These are phyloP conservation scores for Polytrichum formosum DNA, from an alignment of 225 moss, liverwort and hornwort species.

Conservation along the genomic window DNA sequence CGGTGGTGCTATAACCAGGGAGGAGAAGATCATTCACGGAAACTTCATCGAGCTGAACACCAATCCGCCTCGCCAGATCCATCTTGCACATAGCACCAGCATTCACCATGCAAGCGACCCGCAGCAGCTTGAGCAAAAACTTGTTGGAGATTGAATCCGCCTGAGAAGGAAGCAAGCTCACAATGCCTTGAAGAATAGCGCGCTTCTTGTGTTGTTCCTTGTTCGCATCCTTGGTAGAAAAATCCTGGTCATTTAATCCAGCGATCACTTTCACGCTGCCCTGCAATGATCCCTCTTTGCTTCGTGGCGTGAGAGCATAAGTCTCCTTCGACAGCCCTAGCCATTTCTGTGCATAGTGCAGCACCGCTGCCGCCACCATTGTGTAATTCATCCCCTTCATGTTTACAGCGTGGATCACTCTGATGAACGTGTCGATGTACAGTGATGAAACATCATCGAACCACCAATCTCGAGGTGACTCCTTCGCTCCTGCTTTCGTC, in stretches of 20 bases:
- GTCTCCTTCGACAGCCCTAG: constrained; percentile 16
- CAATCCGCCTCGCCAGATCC: constrained; percentile 70
- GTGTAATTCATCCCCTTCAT: constrained; percentile 31
- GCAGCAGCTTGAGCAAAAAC: constrained; percentile 69
- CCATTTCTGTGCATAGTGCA: constrained; percentile 45
- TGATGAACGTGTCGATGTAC: constrained; percentile 33
- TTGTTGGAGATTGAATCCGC: constrained; percentile 57
- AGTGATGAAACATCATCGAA: constrained; percentile 38
- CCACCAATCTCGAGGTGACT: constrained; percentile 42
- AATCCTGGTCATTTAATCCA: constrained; percentile 28
- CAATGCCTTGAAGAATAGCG: constrained; percentile 39
- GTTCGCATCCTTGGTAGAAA: constrained; percentile 22
- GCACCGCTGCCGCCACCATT: constrained; percentile 27
- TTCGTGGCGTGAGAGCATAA: constrained; percentile 11
- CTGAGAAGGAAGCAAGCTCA: constrained; percentile 70
- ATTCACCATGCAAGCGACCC: constrained; percentile 73
- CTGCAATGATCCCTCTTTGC: constrained; percentile 24
- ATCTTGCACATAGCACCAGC: constrained; percentile 62
- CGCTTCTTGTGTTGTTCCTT: constrained; percentile 27
- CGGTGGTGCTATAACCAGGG: constrained; percentile 53
- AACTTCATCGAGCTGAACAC: constrained; percentile 69
- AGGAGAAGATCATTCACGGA: constrained; percentile 77
- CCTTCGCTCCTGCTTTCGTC: constrained; percentile 16
- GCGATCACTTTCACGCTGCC: constrained; percentile 15
- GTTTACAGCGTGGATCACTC: constrained; percentile 32